These are phyloP conservation scores for Obba rivulosa DNA, from an alignment of 768 basidiomycete genomes.

Conservation along the genomic window DNA sequence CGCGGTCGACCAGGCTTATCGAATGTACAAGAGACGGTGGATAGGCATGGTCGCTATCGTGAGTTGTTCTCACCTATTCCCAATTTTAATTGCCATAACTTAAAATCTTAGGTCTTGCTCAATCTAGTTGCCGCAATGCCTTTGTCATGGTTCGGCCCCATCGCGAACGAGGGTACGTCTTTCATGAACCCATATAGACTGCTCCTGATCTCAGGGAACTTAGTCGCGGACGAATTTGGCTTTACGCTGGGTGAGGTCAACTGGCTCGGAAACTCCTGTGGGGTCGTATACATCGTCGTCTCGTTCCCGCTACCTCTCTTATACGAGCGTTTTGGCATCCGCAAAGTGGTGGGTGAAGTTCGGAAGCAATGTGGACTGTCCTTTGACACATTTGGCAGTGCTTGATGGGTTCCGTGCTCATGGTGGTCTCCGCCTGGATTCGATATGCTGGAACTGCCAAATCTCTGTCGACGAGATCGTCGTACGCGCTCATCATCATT, in stretches of 20 bases:
- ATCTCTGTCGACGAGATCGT: slow-evolving; percentile 43
- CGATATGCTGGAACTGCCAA: slow-evolving; percentile 64
- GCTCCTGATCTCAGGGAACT: neutral
- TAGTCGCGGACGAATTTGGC: slow-evolving; percentile 60
- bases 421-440: slow-evolving; percentile 69
- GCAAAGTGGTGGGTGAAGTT: slow-evolving; percentile 45
- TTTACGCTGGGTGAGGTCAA: slow-evolving; percentile 69
- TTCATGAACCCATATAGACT: neutral
- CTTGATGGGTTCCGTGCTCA: slow-evolving; percentile 45
- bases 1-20: slow-evolving; percentile 31
- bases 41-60: slow-evolving; percentile 60
- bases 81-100: no score
- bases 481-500: slow-evolving; percentile 64
- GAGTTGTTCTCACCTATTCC: slow-evolving; percentile 11
- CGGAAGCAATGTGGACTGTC: no score
- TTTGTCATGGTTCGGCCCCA: slow-evolving; percentile 84
- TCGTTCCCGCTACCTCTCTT: slow-evolving; percentile 56
- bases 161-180: slow-evolving; percentile 56
- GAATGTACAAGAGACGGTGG: slow-evolving; percentile 68
- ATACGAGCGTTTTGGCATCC: slow-evolving; percentile 54
- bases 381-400: slow-evolving; percentile 38
- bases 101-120: slow-evolving; percentile 47
- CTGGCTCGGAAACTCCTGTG: slow-evolving; percentile 75
- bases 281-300: slow-evolving; percentile 55
- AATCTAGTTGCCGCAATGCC: slow-evolving; percentile 61